Percentiles rank a stretch among this genome's conserved stretches.
Evolutionary conservation across 495 filamentous ascomycete genomes (phyloP).

Genomic region (Aspergillus baeticus): DNA sequence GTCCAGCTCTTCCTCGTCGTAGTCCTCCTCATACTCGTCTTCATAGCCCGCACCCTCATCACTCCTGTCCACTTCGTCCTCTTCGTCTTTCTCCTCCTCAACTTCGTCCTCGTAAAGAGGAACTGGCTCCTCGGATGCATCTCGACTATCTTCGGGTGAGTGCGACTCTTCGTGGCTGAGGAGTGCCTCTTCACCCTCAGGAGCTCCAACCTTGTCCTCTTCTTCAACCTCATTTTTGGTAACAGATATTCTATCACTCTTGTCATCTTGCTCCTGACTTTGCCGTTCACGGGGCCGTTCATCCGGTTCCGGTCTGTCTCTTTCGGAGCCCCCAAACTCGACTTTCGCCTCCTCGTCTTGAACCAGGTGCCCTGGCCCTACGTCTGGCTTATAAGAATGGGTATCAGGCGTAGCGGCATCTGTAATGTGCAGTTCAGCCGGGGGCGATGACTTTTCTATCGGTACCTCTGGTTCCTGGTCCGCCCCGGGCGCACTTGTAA

Average conservation of each 20-base stretch:
- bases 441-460: not conserved
- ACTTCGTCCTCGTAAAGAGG: slow-evolving; percentile 5
- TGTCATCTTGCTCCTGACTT: not conserved
- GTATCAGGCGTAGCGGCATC: not conserved
- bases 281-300: not conserved
- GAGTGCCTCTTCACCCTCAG: not conserved
- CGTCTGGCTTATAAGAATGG: not conserved
- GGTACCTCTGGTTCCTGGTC: not conserved
- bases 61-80: not conserved
- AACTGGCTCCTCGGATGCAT: not conserved
- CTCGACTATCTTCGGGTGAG: not conserved
- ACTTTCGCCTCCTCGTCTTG: not conserved
- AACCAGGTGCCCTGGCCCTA: not conserved
- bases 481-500: not conserved
- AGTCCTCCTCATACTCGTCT: slow-evolving; percentile 3
- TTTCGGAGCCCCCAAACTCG: not conserved
- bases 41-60: not conserved
- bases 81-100: slow-evolving; percentile 7
- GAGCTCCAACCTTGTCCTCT: not conserved
- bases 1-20: slow-evolving; percentile 11
- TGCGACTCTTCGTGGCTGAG: not conserved
- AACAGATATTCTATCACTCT: not conserved
- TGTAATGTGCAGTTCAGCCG: not conserved
- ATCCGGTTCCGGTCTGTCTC: not conserved
- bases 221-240: not conserved